Base-by-base conservation (phyloP, 2,329 filamentous ascomycete genomes). In the Claviceps maximensis region DNA sequence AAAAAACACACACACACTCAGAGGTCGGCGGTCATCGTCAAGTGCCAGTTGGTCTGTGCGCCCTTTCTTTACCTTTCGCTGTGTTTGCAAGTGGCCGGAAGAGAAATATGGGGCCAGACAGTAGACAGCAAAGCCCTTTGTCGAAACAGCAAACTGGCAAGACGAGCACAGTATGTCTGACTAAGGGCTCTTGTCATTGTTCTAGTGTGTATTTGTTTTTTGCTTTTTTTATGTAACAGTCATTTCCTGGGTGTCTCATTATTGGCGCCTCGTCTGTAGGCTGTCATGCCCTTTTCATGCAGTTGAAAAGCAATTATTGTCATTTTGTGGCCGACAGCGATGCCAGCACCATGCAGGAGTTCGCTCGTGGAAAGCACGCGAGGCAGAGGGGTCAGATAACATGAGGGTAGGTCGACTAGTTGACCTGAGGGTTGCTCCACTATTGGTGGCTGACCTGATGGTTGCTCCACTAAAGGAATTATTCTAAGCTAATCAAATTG, bases 11-110 rank as follows among this genome's bases (percentile, higher is more conserved):
- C 17, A 44, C 36, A 51, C 29, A 51, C 41, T 38, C 17, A 52
- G 51, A 42, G 53, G 40, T 45, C 41, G 53, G 56, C 55, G 57
- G 55, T 56, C 56, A 58, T 58, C 56, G 55, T 54, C 52, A 57
- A 50, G 49, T 44, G 47, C 40, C 46, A 41, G 52, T 23, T 57
- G 57, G 57, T 56, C 56, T 50, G 57, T 57, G 56, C 56, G 47
- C 33, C 42, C 19, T 38, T 10, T 25, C 47, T 13, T 44, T 44
- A 21, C 23, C 42, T 44, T 47, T 49, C 19, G 27, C 17, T 38
- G n/a, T 13, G 13, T 27, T 47, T 53, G 53, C 52, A 27, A 49
- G n/a, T 41, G 47, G 45, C 54, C 55, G 56, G 55, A 54, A 53
- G 47, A 49, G 38, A 55, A 53, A 46, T 40, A 9, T 21, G 23